Conservation (phyloP, 345 rosid species). For the Ceriops tagal region DNA sequence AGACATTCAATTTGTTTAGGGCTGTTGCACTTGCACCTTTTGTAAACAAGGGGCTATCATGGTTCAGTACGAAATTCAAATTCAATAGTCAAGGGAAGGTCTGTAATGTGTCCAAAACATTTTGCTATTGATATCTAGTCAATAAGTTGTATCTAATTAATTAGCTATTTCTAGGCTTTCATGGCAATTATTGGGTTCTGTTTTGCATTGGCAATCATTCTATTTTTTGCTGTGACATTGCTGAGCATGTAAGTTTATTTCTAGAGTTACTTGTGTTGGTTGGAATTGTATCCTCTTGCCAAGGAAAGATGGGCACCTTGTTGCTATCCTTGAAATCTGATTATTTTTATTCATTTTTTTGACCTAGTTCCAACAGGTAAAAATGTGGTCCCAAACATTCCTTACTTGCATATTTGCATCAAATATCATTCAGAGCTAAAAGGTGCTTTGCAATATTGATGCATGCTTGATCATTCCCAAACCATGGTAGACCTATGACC, state of each 20-base stretch:
- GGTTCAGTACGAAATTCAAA: constrained; percentile 68
- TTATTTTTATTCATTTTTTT: no score
- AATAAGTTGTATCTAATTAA: neutral
- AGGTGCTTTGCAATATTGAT: no score
- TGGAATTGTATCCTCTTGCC: no score
- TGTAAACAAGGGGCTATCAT: constrained; percentile 73
- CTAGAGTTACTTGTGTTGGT: neutral
- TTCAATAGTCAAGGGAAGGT: constrained; percentile 79
- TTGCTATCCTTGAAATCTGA: no score
- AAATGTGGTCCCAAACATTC: no score
- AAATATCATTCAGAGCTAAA: no score
- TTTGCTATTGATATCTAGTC: neutral
- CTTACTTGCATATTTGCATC: no score
- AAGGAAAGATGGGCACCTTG: no score
- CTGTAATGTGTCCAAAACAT: constrained; percentile 8
- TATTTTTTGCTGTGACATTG: constrained; percentile 63
- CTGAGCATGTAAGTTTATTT: constrained; percentile 45
- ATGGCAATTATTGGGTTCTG: constrained; percentile 61
- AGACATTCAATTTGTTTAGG: constrained; percentile 36
- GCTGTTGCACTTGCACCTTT: constrained; percentile 92
- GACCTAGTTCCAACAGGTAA: no score
- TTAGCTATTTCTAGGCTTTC: constrained; percentile 52
- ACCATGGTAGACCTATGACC: no score
- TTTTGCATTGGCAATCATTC: constrained; percentile 63
- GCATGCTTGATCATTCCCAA: no score